phyloP scores from a whole-genome alignment of 495 filamentous ascomycete species.

The Melanomma pulvis-pyrius region DNA sequence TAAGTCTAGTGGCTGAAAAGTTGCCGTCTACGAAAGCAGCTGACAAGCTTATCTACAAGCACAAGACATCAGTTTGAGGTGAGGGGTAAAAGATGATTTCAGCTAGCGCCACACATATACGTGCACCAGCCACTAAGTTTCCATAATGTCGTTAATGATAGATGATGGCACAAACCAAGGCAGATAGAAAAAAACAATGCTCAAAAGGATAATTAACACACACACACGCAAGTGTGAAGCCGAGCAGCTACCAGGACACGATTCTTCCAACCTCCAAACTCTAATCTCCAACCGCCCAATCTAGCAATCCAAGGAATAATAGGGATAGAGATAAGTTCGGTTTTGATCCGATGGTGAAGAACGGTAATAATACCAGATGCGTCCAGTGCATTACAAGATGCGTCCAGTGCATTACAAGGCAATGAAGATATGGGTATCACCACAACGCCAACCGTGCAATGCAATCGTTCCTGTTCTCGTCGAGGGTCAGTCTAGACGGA shows the following conservation, averaged over 20 bases:
- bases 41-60: no score
- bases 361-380: not conserved
- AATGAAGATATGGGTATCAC: conserved; percentile 32
- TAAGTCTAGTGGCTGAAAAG: not conserved
- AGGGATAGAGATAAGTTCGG: no score
- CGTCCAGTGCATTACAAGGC: conserved; percentile 1
- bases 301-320: no score
- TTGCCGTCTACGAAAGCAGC: no score
- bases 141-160: conserved; percentile 19
- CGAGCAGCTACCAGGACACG: not conserved
- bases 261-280: not conserved
- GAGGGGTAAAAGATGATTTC: not conserved
- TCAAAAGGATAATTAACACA: not conserved
- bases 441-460: conserved; percentile 34
- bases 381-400: not conserved
- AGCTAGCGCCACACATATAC: conserved; percentile 16
- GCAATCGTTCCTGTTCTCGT: conserved; percentile 6
- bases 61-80: no score
- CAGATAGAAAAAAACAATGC: not conserved
- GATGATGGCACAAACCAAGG: not conserved
- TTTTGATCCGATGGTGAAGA: not conserved
- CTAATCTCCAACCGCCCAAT: no score
- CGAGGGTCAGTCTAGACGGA: no score
- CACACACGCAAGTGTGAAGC: not conserved
- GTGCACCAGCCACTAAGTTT: not conserved